Evolutionary conservation across 192 early-diverging fungal species (phyloP).

Genomic region (Pilobolus umbonatus): DNA sequence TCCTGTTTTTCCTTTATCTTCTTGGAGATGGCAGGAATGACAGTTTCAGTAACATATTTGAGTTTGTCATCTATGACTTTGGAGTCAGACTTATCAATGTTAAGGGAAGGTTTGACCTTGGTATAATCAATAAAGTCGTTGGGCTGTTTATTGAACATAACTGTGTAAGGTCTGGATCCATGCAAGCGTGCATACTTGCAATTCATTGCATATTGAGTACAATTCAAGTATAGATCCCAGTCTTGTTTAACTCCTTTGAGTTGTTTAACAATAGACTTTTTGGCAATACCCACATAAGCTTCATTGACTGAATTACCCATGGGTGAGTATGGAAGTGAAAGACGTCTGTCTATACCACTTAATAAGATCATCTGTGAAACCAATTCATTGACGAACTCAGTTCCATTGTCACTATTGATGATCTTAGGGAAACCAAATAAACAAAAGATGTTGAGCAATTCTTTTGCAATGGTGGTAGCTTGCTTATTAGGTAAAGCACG

Average conservation of each 20-base stretch:
- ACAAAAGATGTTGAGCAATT: neutral
- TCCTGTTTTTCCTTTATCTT: no score
- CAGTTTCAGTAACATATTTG: no score
- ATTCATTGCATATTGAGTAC: neutral
- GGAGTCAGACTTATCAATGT: no score
- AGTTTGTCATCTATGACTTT: no score
- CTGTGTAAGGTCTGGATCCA: neutral
- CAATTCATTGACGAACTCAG: neutral
- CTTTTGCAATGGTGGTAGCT: constrained; percentile 1
- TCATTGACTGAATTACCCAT: constrained; percentile 1
- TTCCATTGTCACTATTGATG: neutral
- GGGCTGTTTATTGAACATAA: neutral
- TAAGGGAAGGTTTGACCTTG: neutral
- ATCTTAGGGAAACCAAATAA: constrained; percentile 6
- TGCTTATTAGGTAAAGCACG: constrained; percentile 1
- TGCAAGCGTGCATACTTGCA: neutral
- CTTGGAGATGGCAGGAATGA: no score
- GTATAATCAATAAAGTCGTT: neutral
- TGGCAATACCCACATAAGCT: neutral
- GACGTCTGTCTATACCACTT: neutral
- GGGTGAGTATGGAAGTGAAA: constrained; percentile 5
- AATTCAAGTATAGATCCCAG: neutral
- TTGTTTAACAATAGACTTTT: neutral
- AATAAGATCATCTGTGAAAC: neutral
- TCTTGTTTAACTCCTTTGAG: neutral